Conservation (phyloP, 208 protist genomes). For the Trypanosoma mega region DNA sequence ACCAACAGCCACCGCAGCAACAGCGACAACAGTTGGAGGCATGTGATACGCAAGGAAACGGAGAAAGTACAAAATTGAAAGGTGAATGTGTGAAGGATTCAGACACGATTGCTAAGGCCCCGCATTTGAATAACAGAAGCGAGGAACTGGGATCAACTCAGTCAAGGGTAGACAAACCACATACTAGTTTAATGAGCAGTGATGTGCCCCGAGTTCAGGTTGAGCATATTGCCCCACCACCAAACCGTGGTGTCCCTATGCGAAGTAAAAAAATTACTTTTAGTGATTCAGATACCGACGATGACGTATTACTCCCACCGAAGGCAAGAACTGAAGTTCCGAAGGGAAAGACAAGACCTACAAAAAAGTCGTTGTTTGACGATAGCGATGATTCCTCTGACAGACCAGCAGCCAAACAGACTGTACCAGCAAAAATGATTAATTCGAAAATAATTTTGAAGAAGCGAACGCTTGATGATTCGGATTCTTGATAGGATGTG, state of each 20-base stretch:
- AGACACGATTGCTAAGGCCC: too few species aligned
- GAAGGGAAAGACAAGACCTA: background rate
- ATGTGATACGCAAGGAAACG: too few species aligned
- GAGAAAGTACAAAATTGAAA: too few species aligned
- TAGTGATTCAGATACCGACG: slow-evolving; percentile 14
- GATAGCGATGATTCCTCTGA: slow-evolving; percentile 22
- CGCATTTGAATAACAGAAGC: too few species aligned
- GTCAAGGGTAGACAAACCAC: background rate
- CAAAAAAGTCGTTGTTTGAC: slow-evolving; percentile 14
- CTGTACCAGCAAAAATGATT: background rate
- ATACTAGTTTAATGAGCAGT: background rate
- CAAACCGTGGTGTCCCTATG: background rate
- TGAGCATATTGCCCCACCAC: slow-evolving; percentile 1
- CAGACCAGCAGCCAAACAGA: background rate
- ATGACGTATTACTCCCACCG: background rate
- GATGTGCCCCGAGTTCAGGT: background rate
- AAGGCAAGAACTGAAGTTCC: background rate
- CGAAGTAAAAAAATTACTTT: slow-evolving; percentile 5
- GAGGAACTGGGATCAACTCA: too few species aligned
- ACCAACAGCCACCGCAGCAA: background rate
- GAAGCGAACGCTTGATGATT: slow-evolving; percentile 8
- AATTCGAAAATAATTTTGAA: slow-evolving; percentile 7
- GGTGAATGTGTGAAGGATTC: too few species aligned
- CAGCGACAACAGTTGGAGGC: too few species aligned
- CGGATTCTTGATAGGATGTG: slow-evolving; percentile 7